These are phyloP conservation scores for Verticillium nonalfalfae DNA, from an alignment of 2,329 filamentous ascomycete genomes.

Conservation along the genomic window DNA sequence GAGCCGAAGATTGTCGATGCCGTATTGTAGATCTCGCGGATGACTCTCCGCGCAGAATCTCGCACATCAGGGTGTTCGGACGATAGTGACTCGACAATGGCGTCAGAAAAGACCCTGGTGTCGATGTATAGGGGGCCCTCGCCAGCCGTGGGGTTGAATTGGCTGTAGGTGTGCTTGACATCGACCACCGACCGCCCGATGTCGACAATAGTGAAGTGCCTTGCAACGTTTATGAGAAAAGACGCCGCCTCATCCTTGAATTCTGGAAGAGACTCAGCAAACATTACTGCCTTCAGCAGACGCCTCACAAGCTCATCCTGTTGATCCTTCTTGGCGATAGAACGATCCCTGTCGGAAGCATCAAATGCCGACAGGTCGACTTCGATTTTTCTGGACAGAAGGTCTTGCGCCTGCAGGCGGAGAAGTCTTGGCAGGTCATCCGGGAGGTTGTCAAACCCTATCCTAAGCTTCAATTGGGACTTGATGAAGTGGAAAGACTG, in stretches of 20 bases:
- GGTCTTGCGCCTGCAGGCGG: constrained; percentile 82
- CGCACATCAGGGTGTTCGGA: constrained; percentile 77
- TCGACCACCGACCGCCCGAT: constrained; percentile 79
- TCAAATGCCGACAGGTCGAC: constrained; percentile 66
- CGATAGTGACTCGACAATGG: constrained; percentile 81
- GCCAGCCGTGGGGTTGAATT: constrained; percentile 79
- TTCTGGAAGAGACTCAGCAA: constrained; percentile 74
- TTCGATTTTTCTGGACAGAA: constrained; percentile 66
- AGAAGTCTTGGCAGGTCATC: constrained; percentile 84
- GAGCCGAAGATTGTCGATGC: constrained; percentile 74
- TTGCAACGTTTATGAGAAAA: constrained; percentile 75
- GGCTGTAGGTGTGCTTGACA: constrained; percentile 66
- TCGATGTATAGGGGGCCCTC: constrained; percentile 86
- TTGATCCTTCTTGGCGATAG: constrained; percentile 77
- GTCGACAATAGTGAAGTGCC: constrained; percentile 87
- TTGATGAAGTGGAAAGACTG: constrained; percentile 86
- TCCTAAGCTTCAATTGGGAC: constrained; percentile 81
- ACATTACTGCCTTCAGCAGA: constrained; percentile 82
- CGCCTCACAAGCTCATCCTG: constrained; percentile 81
- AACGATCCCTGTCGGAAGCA: constrained; percentile 71
- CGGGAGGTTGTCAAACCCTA: constrained; percentile 80
- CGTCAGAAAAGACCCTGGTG: constrained; percentile 79
- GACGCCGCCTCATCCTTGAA: constrained; percentile 69
- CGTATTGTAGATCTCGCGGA: constrained; percentile 72
- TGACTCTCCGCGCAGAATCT: constrained; percentile 73